Conservation (phyloP, 176 grass and related monocot species). For the Cymbopogon citratus region DNA sequence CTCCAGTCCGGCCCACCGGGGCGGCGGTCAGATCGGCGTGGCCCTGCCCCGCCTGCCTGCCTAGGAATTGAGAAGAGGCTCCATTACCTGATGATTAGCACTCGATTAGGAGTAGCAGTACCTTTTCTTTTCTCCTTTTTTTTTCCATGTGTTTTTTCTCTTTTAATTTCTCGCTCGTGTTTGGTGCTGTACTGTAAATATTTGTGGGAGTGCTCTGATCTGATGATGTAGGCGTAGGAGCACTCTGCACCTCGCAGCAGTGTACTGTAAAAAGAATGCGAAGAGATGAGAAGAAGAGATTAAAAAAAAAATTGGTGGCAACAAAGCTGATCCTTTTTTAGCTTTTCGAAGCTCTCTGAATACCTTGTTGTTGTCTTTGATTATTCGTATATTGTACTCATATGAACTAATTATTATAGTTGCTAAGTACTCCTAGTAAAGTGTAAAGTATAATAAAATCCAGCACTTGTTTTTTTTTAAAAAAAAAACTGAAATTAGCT, state of each 20-base stretch:
- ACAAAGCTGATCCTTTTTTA: no score
- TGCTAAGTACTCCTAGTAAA: no score
- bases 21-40: not conserved
- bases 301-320: no score
- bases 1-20: no score
- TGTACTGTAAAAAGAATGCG: not conserved
- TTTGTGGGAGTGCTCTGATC: conserved; percentile 23
- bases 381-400: no score
- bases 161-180: not conserved
- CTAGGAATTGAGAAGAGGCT: conserved; percentile 26
- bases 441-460: no score
- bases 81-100: not conserved
- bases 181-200: conserved; percentile 36
- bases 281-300: conserved; percentile 20
- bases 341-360: no score
- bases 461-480: no score
- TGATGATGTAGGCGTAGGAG: not conserved
- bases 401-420: no score
- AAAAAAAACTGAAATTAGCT: no score
- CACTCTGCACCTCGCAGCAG: conserved; percentile 1
- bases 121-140: not conserved
- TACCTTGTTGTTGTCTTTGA: no score
- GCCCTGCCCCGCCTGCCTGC: conserved; percentile 6
- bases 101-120: not conserved
- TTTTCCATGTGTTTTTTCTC: not conserved